phyloP scores from a whole-genome alignment of 306 rosid genomes.

The Quercus ilex region DNA sequence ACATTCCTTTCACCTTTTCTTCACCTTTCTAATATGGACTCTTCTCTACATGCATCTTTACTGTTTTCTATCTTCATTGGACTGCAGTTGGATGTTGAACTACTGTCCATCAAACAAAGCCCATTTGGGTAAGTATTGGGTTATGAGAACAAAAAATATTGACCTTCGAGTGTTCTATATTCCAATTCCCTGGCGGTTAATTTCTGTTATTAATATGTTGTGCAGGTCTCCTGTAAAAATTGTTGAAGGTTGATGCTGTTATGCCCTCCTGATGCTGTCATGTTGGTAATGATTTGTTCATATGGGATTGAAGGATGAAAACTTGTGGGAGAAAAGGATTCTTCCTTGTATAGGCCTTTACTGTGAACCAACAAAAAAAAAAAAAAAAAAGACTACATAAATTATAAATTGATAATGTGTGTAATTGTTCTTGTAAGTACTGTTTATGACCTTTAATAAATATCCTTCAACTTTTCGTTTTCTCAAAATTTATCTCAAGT shows the following conservation, averaged over 20 bases:
- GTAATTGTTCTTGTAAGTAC: background rate
- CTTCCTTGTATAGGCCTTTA: slow-evolving; percentile 11
- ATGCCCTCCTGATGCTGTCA: slow-evolving; percentile 7
- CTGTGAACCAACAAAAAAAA: background rate
- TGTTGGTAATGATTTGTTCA: background rate
- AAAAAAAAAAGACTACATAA: background rate
- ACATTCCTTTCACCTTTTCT: background rate
- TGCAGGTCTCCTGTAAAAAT: slow-evolving; percentile 79
- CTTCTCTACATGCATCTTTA: slow-evolving; percentile 21
- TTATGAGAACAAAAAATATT: background rate
- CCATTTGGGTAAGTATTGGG: slow-evolving; percentile 80
- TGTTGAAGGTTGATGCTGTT: slow-evolving; percentile 63
- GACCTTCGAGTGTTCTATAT: background rate
- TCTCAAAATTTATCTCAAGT: background rate
- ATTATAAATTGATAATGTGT: background rate
- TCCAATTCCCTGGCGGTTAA: slow-evolving; percentile 3
- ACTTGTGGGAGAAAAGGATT: background rate
- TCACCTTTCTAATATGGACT: slow-evolving; percentile 7
- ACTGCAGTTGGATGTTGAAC: slow-evolving; percentile 80
- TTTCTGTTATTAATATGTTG: slow-evolving; percentile 22
- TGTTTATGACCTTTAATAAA: background rate
- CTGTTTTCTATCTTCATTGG: slow-evolving; percentile 14
- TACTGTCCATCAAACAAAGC: slow-evolving; percentile 84
- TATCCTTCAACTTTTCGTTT: background rate
- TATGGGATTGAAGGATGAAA: background rate